These are phyloP conservation scores for Xerocomellus dryophilus DNA, from an alignment of 768 basidiomycete genomes.

Conservation along the genomic window DNA sequence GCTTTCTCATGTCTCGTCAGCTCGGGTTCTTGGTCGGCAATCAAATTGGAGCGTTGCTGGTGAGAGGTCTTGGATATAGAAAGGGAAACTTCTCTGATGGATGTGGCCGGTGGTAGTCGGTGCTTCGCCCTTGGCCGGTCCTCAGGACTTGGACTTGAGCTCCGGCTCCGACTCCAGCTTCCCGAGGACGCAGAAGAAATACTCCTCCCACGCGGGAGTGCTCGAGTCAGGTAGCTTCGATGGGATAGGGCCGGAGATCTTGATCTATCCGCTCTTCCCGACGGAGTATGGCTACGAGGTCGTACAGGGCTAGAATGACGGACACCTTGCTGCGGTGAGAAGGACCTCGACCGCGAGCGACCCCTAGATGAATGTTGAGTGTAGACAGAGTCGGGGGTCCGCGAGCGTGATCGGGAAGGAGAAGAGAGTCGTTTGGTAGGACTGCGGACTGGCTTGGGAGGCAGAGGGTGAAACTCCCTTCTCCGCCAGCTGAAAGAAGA, in stretches of 20 bases:
- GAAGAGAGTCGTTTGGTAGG: conserved; percentile 43
- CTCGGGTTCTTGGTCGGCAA: conserved; percentile 22
- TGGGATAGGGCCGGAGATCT: conserved; percentile 45
- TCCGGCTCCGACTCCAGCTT: conserved; percentile 54
- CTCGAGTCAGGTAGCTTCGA: conserved; percentile 37
- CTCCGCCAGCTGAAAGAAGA: conserved; percentile 57
- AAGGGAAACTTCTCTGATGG: conserved; percentile 35
- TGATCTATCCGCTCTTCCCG: conserved; percentile 38
- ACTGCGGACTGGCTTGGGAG: conserved; percentile 38
- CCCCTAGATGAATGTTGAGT: conserved; percentile 63
- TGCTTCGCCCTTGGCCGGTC: conserved; percentile 56
- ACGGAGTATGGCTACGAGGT: conserved; percentile 48
- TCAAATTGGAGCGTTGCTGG: conserved; percentile 21
- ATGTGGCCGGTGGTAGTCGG: conserved; percentile 53
- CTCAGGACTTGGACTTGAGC: conserved; percentile 51
- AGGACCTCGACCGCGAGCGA: conserved; percentile 60
- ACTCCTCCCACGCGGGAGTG: conserved; percentile 42
- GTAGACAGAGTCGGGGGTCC: conserved; percentile 58
- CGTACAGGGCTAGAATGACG: conserved; percentile 49
- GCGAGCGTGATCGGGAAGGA: conserved; percentile 50
- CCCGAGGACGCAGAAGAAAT: conserved; percentile 53
- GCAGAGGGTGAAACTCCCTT: conserved; percentile 46
- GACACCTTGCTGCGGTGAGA: conserved; percentile 57
- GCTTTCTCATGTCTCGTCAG: conserved; percentile 36
- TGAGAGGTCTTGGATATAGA: conserved; percentile 32